phyloP scores from a whole-genome alignment of 2,329 filamentous ascomycete species.

The Clonostachys chloroleuca region DNA sequence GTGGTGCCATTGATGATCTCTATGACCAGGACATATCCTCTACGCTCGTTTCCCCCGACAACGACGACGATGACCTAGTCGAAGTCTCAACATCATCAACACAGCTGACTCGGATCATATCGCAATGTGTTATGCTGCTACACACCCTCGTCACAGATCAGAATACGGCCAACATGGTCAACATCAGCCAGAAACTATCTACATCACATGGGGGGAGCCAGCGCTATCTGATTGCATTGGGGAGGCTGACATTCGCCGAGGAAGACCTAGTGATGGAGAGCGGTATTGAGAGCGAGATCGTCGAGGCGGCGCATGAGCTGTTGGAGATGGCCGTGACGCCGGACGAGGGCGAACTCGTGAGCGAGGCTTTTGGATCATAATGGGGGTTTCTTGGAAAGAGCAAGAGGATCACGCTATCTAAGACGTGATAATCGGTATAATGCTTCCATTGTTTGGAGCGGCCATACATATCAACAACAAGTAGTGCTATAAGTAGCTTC shows the following conservation, averaged over 20 bases:
- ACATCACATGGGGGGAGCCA: slow-evolving; percentile 70
- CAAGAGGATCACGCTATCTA: too few relatives aligned
- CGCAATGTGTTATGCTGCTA: slow-evolving; percentile 41
- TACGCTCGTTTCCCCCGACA: slow-evolving; percentile 20
- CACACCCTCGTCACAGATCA: slow-evolving; percentile 48
- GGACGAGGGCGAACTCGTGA: slow-evolving; percentile 51
- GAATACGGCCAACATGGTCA: slow-evolving; percentile 35
- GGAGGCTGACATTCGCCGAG: slow-evolving; percentile 76
- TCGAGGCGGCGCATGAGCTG: slow-evolving; percentile 76
- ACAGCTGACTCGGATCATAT: slow-evolving; percentile 39
- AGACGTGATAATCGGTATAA: too few relatives aligned
- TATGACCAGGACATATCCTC: slow-evolving; percentile 50
- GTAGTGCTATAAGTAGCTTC: too few relatives aligned
- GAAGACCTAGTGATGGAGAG: slow-evolving; percentile 75
- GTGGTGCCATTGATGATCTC: slow-evolving; percentile 66
- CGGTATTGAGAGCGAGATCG: slow-evolving; percentile 72
- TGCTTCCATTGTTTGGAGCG: too few relatives aligned
- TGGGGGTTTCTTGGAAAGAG: too few relatives aligned
- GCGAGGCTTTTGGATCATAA: slow-evolving; percentile 25
- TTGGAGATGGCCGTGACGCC: slow-evolving; percentile 78
- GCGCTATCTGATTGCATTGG: slow-evolving; percentile 77
- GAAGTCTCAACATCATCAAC: slow-evolving; percentile 9
- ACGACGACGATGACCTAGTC: not conserved
- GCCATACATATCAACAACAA: too few relatives aligned
- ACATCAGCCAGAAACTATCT: slow-evolving; percentile 69